These are phyloP conservation scores for Quaeritorhiza haematococci DNA, from an alignment of 371 early-diverging fungal genomes.

Conservation along the genomic window DNA sequence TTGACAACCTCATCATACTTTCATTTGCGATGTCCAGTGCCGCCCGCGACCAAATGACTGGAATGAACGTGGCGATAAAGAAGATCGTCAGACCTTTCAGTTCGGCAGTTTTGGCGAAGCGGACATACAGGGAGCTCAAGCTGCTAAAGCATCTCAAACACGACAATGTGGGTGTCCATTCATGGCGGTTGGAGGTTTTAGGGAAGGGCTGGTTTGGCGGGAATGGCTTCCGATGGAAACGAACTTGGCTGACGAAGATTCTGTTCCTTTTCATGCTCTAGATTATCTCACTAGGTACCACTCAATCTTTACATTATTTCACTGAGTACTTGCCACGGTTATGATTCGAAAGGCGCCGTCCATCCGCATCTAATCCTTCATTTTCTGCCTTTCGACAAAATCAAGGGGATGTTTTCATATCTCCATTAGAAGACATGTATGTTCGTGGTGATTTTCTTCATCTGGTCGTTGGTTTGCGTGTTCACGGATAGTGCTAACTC, in stretches of 20 bases:
- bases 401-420: conserved; percentile 78
- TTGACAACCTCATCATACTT: neutral
- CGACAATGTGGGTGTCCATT: conserved; percentile 61
- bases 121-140: conserved; percentile 89
- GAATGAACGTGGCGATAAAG: conserved; percentile 84
- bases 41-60: conserved; percentile 76
- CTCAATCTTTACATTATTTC: neutral
- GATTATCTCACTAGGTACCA: conserved; percentile 65
- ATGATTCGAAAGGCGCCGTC: neutral
- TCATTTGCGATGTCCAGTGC: conserved; percentile 54
- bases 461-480: neutral
- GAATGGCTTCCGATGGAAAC: neutral
- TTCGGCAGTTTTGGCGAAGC: conserved; percentile 85
- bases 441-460: conserved; percentile 5
- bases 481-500: neutral
- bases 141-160: conserved; percentile 83
- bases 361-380: neutral
- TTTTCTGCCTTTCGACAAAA: conserved; percentile 9
- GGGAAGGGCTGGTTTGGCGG: neutral
- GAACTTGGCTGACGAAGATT: too few relatives aligned
- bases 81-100: conserved; percentile 92
- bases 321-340: neutral
- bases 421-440: conserved; percentile 85
- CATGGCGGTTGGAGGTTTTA: neutral
- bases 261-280: conserved; percentile 14